A percentile compares a stretch with the other conserved stretches of the same genome.
These are phyloP conservation scores for Wickerhamomyces sydowiorum DNA, from an alignment of 805 yeast species.

Conservation along the genomic window DNA sequence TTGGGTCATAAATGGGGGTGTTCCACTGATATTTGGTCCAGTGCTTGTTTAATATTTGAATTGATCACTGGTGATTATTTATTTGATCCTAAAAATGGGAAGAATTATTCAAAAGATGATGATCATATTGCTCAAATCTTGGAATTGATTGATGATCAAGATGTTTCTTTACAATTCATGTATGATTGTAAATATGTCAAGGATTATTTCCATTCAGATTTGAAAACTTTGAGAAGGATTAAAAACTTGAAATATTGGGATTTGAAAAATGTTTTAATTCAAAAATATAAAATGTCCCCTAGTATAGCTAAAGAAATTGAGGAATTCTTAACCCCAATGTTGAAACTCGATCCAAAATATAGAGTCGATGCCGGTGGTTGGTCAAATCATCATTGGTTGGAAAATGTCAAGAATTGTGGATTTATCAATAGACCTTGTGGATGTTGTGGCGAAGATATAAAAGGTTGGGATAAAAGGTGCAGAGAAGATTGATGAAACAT, in stretches of 20 bases:
- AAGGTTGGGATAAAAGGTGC: slow-evolving; percentile 16
- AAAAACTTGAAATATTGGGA: slow-evolving; percentile 74
- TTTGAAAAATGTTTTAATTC: slow-evolving; percentile 58
- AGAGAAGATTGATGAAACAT: too few species aligned
- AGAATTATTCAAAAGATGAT: slow-evolving; percentile 44
- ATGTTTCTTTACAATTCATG: slow-evolving; percentile 34
- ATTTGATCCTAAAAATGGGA: slow-evolving; percentile 53
- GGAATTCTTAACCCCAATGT: slow-evolving; percentile 45
- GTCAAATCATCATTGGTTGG: slow-evolving; percentile 48
- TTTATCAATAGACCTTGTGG: slow-evolving; percentile 18
- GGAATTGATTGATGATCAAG: slow-evolving; percentile 39
- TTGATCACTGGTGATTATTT: slow-evolving; percentile 55
- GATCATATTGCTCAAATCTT: slow-evolving; percentile 60
- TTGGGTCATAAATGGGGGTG: slow-evolving; percentile 59
- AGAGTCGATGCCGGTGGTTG: slow-evolving; percentile 52
- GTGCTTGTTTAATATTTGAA: slow-evolving; percentile 54
- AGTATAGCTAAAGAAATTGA: slow-evolving; percentile 44
- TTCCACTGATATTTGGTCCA: slow-evolving; percentile 56
- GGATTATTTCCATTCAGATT: slow-evolving; percentile 40
- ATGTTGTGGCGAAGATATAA: slow-evolving; percentile 21
- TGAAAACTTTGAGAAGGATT: slow-evolving; percentile 50
- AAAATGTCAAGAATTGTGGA: slow-evolving; percentile 7
- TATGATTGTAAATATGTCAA: slow-evolving; percentile 34
- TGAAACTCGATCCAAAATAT: slow-evolving; percentile 40
- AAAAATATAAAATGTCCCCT: slow-evolving; percentile 63